A percentile compares a stretch with the other conserved stretches of the same genome.
Evolutionary conservation across 2,329 filamentous ascomycete genomes (phyloP).

Genomic region (Fusarium heterosporum): DNA sequence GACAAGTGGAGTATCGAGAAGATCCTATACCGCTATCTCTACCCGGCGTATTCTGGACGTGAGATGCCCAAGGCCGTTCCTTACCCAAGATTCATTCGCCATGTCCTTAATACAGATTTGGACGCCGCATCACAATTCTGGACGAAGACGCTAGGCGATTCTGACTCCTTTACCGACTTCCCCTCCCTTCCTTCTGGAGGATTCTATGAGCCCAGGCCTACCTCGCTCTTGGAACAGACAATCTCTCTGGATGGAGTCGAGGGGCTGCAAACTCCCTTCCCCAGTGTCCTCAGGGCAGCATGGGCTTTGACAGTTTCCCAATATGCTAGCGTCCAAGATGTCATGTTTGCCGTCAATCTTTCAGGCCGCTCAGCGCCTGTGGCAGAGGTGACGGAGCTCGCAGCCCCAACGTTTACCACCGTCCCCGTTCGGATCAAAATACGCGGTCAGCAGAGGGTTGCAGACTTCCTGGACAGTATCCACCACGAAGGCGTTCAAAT

Average conservation of each 20-base stretch:
- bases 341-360: neutral
- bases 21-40: conserved; percentile 1
- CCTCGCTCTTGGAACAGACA: neutral
- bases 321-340: neutral
- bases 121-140: neutral
- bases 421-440: neutral
- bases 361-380: neutral
- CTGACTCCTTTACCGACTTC: neutral
- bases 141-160: neutral
- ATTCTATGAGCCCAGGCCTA: neutral
- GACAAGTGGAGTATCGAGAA: conserved; percentile 6
- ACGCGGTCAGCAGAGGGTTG: neutral
- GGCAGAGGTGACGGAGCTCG: neutral
- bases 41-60: neutral
- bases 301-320: neutral
- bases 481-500: neutral
- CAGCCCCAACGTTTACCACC: neutral
- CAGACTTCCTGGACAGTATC: neutral
- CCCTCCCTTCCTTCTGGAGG: neutral
- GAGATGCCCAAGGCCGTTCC: neutral
- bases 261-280: neutral
- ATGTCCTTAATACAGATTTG: neutral
- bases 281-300: neutral
- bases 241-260: neutral
- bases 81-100: neutral